Evolutionary conservation across 352 stramenopile species (phyloP), one percentile per base, ranked within the genome.

Genomic region (Phytopythium sindhum): DNA sequence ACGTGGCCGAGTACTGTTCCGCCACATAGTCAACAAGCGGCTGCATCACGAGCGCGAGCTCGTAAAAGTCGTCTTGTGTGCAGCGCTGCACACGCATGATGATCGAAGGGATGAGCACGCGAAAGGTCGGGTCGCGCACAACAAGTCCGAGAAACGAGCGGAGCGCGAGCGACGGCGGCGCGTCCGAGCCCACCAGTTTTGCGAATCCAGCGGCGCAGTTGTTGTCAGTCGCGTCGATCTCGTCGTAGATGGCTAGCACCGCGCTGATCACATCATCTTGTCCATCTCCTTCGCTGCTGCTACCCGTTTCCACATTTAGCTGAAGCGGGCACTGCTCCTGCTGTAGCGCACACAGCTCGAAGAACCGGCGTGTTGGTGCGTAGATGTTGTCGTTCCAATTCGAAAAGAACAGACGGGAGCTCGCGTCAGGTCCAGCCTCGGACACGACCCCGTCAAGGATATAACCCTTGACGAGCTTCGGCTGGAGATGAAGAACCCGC

Each of bases 391-490:
- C 44, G 63, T 79, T 69, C 68, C 68, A 76, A 60, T 74, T 65
- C n/a, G 71, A 75, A 17, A 77, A 77, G 47, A 61, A 63, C 23
- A 70, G 52, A 15, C 66, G 61, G 5, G 65, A 56, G 26, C 61
- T 44, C 39, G 50, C n/a, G 60, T 64, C 65, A 7, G 66, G 29
- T 0, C 72, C 70, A 2, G 77, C 67, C 48, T 74, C 66, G 4
- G 68, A 73, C 11, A 75, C 64, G 29, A 82, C 65, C 4, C 74
- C 77, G 64, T 87, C 72, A n/a, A 89, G 63, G 41, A 86, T 70
- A 55, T 81, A 89, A 1, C 80, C 77, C 10, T 68, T 69, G 26
- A 89, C 63, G 35, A 67, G 59, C 15, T 55, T 17, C 3, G 73
- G 70, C 19, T 70, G 66, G 10, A 89, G 55, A 53, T 87, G 80